Percentiles rank a stretch among this genome's conserved stretches.
phyloP scores from a whole-genome alignment of 2,329 filamentous ascomycete genomes.

The Aspergillus texensis region DNA sequence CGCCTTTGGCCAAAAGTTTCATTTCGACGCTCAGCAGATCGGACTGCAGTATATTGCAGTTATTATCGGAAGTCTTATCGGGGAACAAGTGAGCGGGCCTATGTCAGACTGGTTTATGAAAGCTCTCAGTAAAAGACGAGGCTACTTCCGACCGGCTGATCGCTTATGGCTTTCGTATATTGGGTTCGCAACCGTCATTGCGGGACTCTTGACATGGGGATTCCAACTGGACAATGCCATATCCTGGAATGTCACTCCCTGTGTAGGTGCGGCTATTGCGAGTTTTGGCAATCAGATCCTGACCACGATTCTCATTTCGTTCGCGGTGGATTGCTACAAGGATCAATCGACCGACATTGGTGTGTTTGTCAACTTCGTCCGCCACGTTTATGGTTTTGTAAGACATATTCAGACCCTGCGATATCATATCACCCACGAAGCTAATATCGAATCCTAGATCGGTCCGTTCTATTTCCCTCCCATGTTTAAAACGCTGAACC shows the following conservation, averaged over 20 bases:
- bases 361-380: slow-evolving; percentile 61
- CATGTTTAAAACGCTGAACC: slow-evolving; percentile 41
- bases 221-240: slow-evolving; percentile 52
- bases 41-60: slow-evolving; percentile 61
- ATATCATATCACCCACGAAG: neutral
- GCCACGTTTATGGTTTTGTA: slow-evolving; percentile 58
- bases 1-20: slow-evolving; percentile 57
- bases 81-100: slow-evolving; percentile 60
- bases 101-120: slow-evolving; percentile 56
- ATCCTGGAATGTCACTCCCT: slow-evolving; percentile 59
- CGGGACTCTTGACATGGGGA: slow-evolving; percentile 58
- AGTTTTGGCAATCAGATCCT: slow-evolving; percentile 63
- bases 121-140: slow-evolving; percentile 31
- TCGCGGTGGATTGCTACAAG: slow-evolving; percentile 61
- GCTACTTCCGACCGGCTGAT: slow-evolving; percentile 49
- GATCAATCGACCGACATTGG: slow-evolving; percentile 58
- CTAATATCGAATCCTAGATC: slow-evolving; percentile 13
- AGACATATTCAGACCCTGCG: slow-evolving; percentile 22
- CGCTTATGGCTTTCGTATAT: slow-evolving; percentile 61
- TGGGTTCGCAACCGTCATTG: slow-evolving; percentile 54
- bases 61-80: slow-evolving; percentile 60
- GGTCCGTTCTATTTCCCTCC: slow-evolving; percentile 40
- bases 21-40: slow-evolving; percentile 59
- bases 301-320: slow-evolving; percentile 63
- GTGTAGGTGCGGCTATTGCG: slow-evolving; percentile 56